Base-by-base conservation (phyloP, 805 yeast genomes). In the Kodamaea hsintzibuensis region DNA sequence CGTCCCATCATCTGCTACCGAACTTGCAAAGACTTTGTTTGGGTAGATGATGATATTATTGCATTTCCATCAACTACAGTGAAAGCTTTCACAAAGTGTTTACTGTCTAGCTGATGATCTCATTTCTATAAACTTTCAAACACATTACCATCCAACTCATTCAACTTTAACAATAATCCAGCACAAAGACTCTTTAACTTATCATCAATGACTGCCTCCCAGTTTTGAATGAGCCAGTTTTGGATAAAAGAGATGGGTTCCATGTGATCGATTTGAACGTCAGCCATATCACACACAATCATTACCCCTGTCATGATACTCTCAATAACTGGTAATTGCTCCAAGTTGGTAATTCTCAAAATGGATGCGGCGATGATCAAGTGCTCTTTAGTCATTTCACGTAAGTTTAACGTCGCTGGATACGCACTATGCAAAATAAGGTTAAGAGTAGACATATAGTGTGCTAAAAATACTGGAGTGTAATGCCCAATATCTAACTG, bases 361-460 rank as follows among this genome's bases (percentile, higher is more conserved):
- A 70, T 39, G 0, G 72, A 69, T 1, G 56, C 57, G 5, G 64
- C 56, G n/a, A 82, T 63, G 0, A 66, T 58, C 6, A 86, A 56
- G 52, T 78, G 67, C 57, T 86, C 91, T 1, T 69, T 63, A 1
- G 81, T 72, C 89, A 88, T 85, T 38, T 82, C 88, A 1, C 70
- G 64, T 19, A 83, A 62, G 44, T 81, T 79, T 1, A 69, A 57
- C 0, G 82, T 69, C 1, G 82, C 70, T 0, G 90, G 91, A 55
- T 82, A 79, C 0, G 88, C 83, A 49, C 83, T 71, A 51, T 82
- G 82, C 17, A 85, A 64, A 2, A 88, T 60, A n/a, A 87, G 61
- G 0, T 83, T 76, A 51, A 88, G 62, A 0, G 89, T 84, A 51
- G 81, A 78, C 46, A 88, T 59, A 64, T 77, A 86, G 62, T 88